These are phyloP conservation scores for Fusarium sp. DNA, from an alignment of 2,329 filamentous ascomycete species.

Conservation along the genomic window DNA sequence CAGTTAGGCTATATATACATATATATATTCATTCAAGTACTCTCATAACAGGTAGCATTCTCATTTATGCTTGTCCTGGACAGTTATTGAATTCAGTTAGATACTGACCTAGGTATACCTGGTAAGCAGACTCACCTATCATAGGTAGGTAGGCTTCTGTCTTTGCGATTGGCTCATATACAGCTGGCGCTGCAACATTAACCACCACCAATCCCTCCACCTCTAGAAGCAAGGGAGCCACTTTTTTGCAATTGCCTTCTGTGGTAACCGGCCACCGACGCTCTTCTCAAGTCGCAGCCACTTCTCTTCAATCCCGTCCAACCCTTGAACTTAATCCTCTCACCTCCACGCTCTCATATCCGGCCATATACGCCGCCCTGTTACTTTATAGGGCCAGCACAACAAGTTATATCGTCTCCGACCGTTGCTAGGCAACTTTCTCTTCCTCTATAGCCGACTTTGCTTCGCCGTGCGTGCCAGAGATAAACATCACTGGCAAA, in stretches of 20 bases:
- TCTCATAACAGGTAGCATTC: too few relatives aligned
- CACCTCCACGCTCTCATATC: constrained; percentile 9
- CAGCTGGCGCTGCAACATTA: constrained; percentile 14
- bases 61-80: too few relatives aligned
- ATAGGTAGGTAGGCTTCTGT: neutral
- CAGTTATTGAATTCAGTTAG: too few relatives aligned
- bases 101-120: too few relatives aligned
- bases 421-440: neutral
- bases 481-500: constrained; percentile 28
- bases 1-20: too few relatives aligned
- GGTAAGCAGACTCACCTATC: too few relatives aligned
- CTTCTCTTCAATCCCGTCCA: constrained; percentile 12
- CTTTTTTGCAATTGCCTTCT: constrained; percentile 30
- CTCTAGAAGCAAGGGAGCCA: constrained; percentile 17
- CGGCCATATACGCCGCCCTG: neutral
- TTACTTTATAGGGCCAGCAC: neutral
- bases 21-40: too few relatives aligned
- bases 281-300: constrained; percentile 12
- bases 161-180: constrained; percentile 6
- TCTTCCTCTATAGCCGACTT: constrained; percentile 1
- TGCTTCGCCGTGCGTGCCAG: constrained; percentile 24
- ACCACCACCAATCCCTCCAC: constrained; percentile 16
- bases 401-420: neutral
- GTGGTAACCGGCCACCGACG: constrained; percentile 22
- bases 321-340: constrained; percentile 19